These are phyloP conservation scores for Colletotrichum musae DNA, from an alignment of 2,329 filamentous ascomycete species.

Conservation along the genomic window DNA sequence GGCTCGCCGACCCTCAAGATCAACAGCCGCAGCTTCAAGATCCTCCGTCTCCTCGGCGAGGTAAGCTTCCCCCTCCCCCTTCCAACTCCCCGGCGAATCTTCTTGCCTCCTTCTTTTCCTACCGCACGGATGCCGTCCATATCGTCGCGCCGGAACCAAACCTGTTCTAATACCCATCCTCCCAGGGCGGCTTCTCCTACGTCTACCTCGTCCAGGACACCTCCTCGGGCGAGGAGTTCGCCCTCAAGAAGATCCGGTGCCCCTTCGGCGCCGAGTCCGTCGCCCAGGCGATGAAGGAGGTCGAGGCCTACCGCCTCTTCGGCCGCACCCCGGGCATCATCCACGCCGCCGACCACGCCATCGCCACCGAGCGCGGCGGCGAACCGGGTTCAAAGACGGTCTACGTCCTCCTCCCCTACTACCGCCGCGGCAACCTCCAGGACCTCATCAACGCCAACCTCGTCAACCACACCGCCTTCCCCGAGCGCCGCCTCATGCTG, in stretches of 20 bases:
- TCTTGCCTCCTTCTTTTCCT: background rate
- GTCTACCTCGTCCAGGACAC: constrained; percentile 98
- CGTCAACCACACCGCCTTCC: constrained; percentile 93
- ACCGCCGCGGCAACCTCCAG: constrained; percentile 93
- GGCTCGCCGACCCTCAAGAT: constrained; percentile 95
- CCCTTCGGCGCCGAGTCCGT: constrained; percentile 98
- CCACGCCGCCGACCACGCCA: constrained; percentile 84
- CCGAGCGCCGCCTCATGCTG: constrained; percentile 88
- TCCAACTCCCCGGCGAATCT: background rate
- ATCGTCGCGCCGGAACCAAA: background rate
- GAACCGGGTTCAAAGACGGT: constrained; percentile 85
- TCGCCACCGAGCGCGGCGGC: constrained; percentile 79
- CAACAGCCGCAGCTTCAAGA: constrained; percentile 95
- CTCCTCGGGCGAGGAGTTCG: constrained; percentile 85
- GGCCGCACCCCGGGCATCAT: constrained; percentile 88
- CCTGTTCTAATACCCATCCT: background rate
- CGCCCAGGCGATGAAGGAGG: constrained; percentile 93
- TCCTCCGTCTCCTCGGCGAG: constrained; percentile 92
- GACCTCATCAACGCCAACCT: constrained; percentile 99
- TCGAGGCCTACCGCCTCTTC: constrained; percentile 96
- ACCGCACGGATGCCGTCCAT: background rate
- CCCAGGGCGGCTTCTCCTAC: constrained; percentile 95
- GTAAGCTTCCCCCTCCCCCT: constrained; percentile 61
- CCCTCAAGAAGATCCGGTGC: constrained; percentile 98
- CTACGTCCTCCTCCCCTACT: constrained; percentile 96